A percentile compares a stretch with the other conserved stretches of the same genome.
Evolutionary conservation across 179 eudicot species (phyloP).

Genomic region (Spergularia azorica): DNA sequence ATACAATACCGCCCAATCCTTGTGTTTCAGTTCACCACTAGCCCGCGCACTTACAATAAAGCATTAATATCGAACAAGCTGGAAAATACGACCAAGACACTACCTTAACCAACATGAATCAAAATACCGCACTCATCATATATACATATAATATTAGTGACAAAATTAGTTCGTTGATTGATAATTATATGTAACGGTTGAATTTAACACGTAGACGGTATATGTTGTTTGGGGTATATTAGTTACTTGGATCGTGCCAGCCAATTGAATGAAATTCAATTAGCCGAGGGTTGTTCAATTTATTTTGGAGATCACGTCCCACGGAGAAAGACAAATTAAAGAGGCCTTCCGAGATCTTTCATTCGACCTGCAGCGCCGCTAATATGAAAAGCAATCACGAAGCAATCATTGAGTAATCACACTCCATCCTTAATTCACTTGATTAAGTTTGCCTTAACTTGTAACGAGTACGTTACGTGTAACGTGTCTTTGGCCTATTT

Average conservation of each 20-base stretch:
- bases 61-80: no score
- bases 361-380: slow-evolving; percentile 14
- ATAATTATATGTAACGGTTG: no score
- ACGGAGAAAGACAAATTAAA: not conserved
- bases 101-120: no score
- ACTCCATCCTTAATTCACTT: not conserved
- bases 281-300: not conserved
- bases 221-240: no score
- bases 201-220: no score
- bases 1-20: no score
- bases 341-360: slow-evolving; percentile 13
- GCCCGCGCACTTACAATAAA: no score
- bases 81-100: no score
- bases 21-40: no score
- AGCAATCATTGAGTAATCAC: slow-evolving; percentile 16
- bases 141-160: no score
- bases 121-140: no score
- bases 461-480: slow-evolving; percentile 27
- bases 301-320: not conserved
- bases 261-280: not conserved
- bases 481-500: not conserved
- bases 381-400: slow-evolving; percentile 10
- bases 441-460: slow-evolving; percentile 1
- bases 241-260: not conserved
- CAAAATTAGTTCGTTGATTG: no score